A percentile compares a stretch with the other conserved stretches of the same genome.
Conservation (phyloP, 2,329 filamentous ascomycete genomes). For the Cladophialophora yegresii region DNA sequence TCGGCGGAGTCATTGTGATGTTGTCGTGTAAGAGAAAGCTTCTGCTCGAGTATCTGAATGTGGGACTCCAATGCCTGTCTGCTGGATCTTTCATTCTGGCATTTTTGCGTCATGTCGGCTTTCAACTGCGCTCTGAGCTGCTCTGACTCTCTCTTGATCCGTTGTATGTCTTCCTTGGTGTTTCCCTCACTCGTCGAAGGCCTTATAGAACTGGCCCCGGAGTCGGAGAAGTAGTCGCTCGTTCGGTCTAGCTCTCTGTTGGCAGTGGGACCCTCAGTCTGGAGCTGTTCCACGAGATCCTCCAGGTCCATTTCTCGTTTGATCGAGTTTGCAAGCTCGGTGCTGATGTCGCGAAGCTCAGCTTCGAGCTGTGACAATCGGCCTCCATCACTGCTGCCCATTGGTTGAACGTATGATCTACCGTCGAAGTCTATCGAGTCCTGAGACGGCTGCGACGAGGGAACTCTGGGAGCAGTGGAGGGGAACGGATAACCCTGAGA, state of each 20-base stretch:
- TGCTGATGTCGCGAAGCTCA: conserved; percentile 89
- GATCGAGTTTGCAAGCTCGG: conserved; percentile 89
- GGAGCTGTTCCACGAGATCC: conserved; percentile 84
- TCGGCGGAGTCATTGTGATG: conserved; percentile 54
- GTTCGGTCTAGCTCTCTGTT: conserved; percentile 64
- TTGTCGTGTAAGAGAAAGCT: conserved; percentile 56
- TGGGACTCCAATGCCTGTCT: conserved; percentile 78
- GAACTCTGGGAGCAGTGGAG: conserved; percentile 37
- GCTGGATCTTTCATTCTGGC: conserved; percentile 80
- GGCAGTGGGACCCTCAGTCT: conserved; percentile 68
- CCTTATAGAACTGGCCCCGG: conserved; percentile 81
- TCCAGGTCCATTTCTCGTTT: conserved; percentile 94
- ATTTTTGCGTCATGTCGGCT: conserved; percentile 78
- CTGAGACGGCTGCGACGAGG: conserved; percentile 47
- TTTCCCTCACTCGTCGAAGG: conserved; percentile 64
- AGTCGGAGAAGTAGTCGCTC: conserved; percentile 98
- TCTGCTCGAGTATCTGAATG: conserved; percentile 77
- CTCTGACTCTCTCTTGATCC: conserved; percentile 77
- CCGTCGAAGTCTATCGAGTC: conserved; percentile 47
- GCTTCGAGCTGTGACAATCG: conserved; percentile 87
- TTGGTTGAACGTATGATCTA: conserved; percentile 45
- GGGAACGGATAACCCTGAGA: conserved; percentile 32
- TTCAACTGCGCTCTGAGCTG: conserved; percentile 88
- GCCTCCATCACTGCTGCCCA: conserved; percentile 47
- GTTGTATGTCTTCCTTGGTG: conserved; percentile 71